phyloP scores from a whole-genome alignment of 768 basidiomycete species.

The Lactifluus piperatus region DNA sequence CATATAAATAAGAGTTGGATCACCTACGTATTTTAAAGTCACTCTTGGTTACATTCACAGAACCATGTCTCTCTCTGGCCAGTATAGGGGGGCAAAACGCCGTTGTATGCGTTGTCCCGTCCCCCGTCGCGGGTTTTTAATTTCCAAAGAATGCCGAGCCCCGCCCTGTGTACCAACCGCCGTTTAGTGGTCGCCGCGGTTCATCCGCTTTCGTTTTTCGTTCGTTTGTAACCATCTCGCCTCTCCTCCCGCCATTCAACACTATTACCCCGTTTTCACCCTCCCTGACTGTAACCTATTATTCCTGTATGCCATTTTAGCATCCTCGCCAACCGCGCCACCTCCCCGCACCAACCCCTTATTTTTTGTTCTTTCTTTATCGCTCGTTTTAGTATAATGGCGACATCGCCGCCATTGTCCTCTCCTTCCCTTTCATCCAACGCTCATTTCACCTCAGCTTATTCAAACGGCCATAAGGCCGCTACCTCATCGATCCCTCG shows the following conservation, averaged over 20 bases:
- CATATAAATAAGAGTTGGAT: too few species aligned
- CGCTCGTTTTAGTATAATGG: constrained; percentile 13
- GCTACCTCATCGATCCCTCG: neutral
- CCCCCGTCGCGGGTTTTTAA: neutral
- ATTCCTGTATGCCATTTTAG: constrained; percentile 3
- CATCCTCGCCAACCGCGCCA: neutral
- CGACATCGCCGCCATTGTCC: constrained; percentile 8
- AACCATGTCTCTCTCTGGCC: neutral
- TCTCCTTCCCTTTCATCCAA: constrained; percentile 19
- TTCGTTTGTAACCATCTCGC: neutral
- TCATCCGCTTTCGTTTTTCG: neutral
- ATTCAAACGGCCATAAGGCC: neutral
- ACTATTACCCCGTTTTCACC: neutral
- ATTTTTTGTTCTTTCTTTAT: neutral
- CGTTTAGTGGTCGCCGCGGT: neutral
- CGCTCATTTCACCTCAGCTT: constrained; percentile 15
- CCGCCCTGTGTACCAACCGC: neutral
- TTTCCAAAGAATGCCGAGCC: constrained; percentile 5
- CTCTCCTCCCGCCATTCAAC: neutral
- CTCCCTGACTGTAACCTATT: neutral
- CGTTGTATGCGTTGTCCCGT: too few species aligned
- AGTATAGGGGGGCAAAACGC: too few species aligned
- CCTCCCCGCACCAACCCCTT: neutral
- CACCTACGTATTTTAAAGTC: neutral
- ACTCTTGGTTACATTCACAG: constrained; percentile 16